Conservation (phyloP, 1,284 basidiomycete genomes). For the Ganoderma lingzhi region DNA sequence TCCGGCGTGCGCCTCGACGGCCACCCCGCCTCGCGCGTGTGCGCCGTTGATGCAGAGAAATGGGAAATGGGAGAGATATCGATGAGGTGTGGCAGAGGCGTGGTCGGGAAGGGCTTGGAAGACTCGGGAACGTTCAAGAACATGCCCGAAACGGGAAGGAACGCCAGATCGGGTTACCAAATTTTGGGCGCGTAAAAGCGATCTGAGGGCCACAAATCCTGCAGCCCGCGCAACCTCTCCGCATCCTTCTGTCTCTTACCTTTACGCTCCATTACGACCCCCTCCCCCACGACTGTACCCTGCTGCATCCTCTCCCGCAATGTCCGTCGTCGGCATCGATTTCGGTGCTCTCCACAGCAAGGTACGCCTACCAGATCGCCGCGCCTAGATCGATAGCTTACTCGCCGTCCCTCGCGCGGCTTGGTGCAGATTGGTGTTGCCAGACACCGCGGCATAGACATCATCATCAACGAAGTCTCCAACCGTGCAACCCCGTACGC, state of each 20-base stretch:
- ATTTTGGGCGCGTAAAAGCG: constrained; percentile 44
- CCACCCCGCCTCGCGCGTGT: not conserved
- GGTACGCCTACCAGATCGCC: constrained; percentile 49
- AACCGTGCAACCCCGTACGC: constrained; percentile 93
- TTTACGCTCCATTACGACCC: constrained; percentile 32
- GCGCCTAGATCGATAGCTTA: constrained; percentile 29
- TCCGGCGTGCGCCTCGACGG: not conserved
- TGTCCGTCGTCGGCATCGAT: constrained; percentile 94
- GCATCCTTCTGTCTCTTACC: constrained; percentile 15
- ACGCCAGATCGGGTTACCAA: constrained; percentile 35
- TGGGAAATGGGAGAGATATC: not conserved
- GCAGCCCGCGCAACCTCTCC: constrained; percentile 16
- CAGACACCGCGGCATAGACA: constrained; percentile 92
- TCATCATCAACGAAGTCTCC: constrained; percentile 95
- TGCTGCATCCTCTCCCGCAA: constrained; percentile 42
- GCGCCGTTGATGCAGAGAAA: not conserved
- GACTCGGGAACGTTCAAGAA: constrained; percentile 36
- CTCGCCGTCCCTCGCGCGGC: constrained; percentile 9
- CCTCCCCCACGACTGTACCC: not conserved
- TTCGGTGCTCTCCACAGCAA: constrained; percentile 90
- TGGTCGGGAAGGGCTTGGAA: constrained; percentile 32
- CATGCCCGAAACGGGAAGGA: constrained; percentile 28
- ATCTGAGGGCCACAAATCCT: constrained; percentile 19
- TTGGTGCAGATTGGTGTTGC: constrained; percentile 86
- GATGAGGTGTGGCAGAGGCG: constrained; percentile 19